These are phyloP conservation scores for Gonium pectorale DNA, from an alignment of 139 green algal species.

Conservation along the genomic window DNA sequence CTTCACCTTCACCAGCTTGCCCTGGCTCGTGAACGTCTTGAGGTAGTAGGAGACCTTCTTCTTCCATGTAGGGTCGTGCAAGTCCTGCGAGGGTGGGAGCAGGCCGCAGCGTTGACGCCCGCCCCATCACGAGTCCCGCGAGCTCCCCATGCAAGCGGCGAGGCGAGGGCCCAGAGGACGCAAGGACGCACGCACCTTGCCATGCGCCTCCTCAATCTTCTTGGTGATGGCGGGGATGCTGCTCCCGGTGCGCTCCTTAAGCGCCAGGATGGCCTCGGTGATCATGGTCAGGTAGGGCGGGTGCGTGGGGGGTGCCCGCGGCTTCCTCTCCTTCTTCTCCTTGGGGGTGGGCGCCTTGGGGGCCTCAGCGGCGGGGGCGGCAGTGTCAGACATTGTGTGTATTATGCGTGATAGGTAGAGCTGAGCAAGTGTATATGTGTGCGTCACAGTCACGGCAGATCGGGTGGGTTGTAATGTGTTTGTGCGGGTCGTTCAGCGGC, in stretches of 20 bases:
- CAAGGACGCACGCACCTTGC: too few species aligned
- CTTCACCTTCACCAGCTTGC: constrained; percentile 82
- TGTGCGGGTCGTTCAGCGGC: too few species aligned
- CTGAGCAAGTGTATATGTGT: too few species aligned
- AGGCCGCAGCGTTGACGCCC: neutral
- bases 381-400: too few species aligned
- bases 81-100: neutral
- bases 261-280: constrained; percentile 67
- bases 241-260: constrained; percentile 83
- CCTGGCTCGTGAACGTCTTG: constrained; percentile 54
- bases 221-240: constrained; percentile 3
- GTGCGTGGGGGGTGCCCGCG: constrained; percentile 46
- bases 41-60: constrained; percentile 64
- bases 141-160: too few species aligned
- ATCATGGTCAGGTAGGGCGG: constrained; percentile 60
- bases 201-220: constrained; percentile 13
- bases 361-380: neutral
- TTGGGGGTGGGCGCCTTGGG: neutral
- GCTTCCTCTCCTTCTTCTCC: constrained; percentile 45
- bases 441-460: too few species aligned
- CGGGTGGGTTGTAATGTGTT: too few species aligned
- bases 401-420: too few species aligned
- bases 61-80: constrained; percentile 53
- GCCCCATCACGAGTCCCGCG: neutral
- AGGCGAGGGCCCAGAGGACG: too few species aligned